These are phyloP conservation scores for Isabelozyma pseudorhagii DNA, from an alignment of 805 yeast species.

Conservation along the genomic window DNA sequence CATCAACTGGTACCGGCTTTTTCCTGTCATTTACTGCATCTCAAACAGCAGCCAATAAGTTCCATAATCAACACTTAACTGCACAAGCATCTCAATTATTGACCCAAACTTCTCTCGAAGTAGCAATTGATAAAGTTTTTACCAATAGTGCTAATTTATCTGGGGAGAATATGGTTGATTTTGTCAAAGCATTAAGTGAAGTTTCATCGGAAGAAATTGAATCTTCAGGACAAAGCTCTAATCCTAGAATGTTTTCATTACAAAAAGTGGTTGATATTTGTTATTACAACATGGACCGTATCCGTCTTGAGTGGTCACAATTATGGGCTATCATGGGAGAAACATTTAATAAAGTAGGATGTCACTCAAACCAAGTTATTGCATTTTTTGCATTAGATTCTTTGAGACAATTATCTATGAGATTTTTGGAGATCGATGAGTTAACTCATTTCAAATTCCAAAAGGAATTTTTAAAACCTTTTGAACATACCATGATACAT, in stretches of 20 bases:
- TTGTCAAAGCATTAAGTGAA: conserved; percentile 81
- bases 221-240: conserved; percentile 73
- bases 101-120: conserved; percentile 66
- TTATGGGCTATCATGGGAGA: conserved; percentile 93
- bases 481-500: conserved; percentile 70
- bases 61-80: conserved; percentile 65
- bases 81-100: conserved; percentile 56
- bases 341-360: conserved; percentile 81
- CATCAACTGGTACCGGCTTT: conserved; percentile 39
- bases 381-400: conserved; percentile 93
- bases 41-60: conserved; percentile 67
- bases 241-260: conserved; percentile 88
- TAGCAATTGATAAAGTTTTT: conserved; percentile 82
- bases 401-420: conserved; percentile 83
- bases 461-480: conserved; percentile 88
- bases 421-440: conserved; percentile 92
- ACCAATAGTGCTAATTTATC: conserved; percentile 74
- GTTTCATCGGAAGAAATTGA: conserved; percentile 91
- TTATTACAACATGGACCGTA: conserved; percentile 95
- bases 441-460: conserved; percentile 94
- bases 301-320: conserved; percentile 94
- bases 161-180: conserved; percentile 82
- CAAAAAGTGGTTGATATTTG: conserved; percentile 97
- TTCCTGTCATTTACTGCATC: conserved; percentile 61
- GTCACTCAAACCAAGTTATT: conserved; percentile 71